phyloP scores from a whole-genome alignment of 2,329 filamentous ascomycete genomes.

The Fonsecaea nubica region DNA sequence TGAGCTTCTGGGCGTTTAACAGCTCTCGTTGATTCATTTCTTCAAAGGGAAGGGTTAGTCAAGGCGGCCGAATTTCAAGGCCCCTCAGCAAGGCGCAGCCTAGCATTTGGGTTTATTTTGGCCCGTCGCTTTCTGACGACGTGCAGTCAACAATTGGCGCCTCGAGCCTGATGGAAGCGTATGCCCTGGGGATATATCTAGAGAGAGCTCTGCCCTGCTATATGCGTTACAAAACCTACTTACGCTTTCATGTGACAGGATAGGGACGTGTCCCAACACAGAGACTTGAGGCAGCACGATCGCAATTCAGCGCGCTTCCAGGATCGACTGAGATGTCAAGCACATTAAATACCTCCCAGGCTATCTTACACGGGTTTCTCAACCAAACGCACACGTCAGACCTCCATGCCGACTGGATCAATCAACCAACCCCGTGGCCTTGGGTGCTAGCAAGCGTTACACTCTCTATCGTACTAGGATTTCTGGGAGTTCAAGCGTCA shows the following conservation, averaged over 20 bases:
- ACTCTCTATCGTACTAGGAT: conserved; percentile 26
- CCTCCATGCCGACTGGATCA: conserved; percentile 22
- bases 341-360: not conserved
- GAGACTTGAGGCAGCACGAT: not conserved
- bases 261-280: not conserved
- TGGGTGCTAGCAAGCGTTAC: conserved; percentile 24
- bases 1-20: not conserved
- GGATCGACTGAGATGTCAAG: conserved; percentile 13
- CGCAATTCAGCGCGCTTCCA: not conserved
- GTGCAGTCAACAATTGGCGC: not conserved
- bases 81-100: conserved; percentile 6
- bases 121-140: conserved; percentile 5
- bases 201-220: not conserved
- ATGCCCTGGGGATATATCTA: not conserved
- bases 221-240: not conserved
- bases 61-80: not conserved
- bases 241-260: not conserved
- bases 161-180: conserved; percentile 4
- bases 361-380: conserved; percentile 17
- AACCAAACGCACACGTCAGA: conserved; percentile 18
- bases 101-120: conserved; percentile 2
- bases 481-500: conserved; percentile 26
- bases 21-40: not conserved
- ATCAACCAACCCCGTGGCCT: conserved; percentile 26
- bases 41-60: not conserved